phyloP scores from a whole-genome alignment of 371 early-diverging fungal species.

The Rhizopus microsporus region DNA sequence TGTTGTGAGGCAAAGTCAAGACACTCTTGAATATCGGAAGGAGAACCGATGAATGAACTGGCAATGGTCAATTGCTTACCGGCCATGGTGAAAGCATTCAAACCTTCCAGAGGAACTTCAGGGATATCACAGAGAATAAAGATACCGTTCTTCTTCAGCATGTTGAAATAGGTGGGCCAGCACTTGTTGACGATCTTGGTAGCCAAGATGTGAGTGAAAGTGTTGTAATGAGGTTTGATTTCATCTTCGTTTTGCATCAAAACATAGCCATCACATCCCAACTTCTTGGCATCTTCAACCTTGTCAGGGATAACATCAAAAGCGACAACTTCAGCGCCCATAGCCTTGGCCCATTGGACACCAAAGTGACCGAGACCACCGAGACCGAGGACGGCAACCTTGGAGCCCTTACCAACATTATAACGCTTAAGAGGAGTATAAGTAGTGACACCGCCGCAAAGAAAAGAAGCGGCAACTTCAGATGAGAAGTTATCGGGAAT shows the following conservation, averaged over 20 bases:
- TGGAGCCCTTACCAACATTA: constrained; percentile 47
- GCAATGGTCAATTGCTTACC: constrained; percentile 54
- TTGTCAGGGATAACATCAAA: constrained; percentile 65
- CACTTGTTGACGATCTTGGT: constrained; percentile 48
- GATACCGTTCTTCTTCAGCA: constrained; percentile 35
- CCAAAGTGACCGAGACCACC: constrained; percentile 80
- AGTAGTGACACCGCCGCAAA: constrained; percentile 42
- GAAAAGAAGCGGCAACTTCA: constrained; percentile 55
- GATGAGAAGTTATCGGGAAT: constrained; percentile 56
- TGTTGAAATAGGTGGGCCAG: constrained; percentile 34
- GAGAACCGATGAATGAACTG: constrained; percentile 72
- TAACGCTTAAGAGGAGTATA: constrained; percentile 57
- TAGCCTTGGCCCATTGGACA: constrained; percentile 54
- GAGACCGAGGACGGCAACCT: constrained; percentile 70
- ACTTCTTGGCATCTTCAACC: constrained; percentile 60
- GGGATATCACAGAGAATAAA: constrained; percentile 66
- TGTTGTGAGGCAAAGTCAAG: constrained; percentile 69
- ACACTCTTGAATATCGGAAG: constrained; percentile 53
- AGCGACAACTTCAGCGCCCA: constrained; percentile 71
- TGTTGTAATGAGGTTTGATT: constrained; percentile 12
- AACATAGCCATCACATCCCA: constrained; percentile 66
- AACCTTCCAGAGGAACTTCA: constrained; percentile 44
- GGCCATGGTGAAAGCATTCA: constrained; percentile 34
- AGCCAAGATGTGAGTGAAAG: constrained; percentile 33
- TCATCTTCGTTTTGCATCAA: constrained; percentile 16